These are phyloP conservation scores for Cryptococcus sp. DNA, from an alignment of 1,284 basidiomycete species.

Conservation along the genomic window DNA sequence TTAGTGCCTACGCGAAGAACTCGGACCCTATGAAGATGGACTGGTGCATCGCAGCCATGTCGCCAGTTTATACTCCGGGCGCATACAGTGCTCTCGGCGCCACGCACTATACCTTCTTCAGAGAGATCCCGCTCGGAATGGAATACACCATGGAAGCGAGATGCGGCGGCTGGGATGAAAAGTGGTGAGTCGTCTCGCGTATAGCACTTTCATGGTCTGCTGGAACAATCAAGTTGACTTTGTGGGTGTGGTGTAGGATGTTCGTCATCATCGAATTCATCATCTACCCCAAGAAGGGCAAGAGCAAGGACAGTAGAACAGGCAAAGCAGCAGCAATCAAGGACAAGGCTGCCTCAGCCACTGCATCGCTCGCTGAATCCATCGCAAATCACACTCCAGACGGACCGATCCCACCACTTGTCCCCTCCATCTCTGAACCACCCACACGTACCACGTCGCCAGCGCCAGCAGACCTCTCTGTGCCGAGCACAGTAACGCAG, in stretches of 20 bases:
- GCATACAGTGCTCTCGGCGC: conserved; percentile 71
- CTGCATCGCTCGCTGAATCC: not conserved
- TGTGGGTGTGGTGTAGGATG: conserved; percentile 53
- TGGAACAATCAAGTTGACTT: not conserved
- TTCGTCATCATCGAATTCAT: conserved; percentile 68
- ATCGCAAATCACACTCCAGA: not conserved
- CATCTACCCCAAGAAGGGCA: conserved; percentile 58
- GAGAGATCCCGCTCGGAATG: conserved; percentile 73
- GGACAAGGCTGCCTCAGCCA: not conserved
- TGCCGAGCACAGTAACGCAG: conserved; percentile 9
- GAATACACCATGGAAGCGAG: conserved; percentile 69
- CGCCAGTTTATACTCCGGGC: conserved; percentile 64
- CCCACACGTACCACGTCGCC: conserved; percentile 36
- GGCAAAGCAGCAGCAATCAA: conserved; percentile 9
- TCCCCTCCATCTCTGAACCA: conserved; percentile 31
- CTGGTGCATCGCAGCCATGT: conserved; percentile 59
- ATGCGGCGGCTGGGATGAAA: conserved; percentile 74
- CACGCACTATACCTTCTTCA: conserved; percentile 71
- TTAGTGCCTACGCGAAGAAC: conserved; percentile 53
- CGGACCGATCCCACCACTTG: conserved; percentile 1
- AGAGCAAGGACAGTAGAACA: conserved; percentile 9
- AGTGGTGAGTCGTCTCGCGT: conserved; percentile 66
- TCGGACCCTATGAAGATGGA: conserved; percentile 59
- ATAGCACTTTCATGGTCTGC: not conserved
- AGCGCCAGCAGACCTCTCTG: conserved; percentile 1